These are phyloP conservation scores for Aphanomyces stellatus DNA, from an alignment of 352 stramenopile genomes.

Conservation along the genomic window DNA sequence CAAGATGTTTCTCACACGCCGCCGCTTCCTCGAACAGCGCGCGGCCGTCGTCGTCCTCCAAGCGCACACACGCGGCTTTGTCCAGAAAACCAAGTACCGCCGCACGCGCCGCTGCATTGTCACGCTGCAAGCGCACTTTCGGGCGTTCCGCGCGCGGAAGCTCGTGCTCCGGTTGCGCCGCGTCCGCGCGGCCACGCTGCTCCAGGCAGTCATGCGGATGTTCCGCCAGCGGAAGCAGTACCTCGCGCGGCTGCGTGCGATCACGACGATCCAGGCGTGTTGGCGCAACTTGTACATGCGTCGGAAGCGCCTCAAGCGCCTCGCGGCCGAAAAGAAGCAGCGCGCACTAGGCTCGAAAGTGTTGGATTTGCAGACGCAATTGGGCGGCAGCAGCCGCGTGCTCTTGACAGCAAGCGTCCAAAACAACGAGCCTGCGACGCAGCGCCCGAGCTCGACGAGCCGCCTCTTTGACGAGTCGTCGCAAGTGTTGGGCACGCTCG, in stretches of 20 bases:
- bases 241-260: slow-evolving; percentile 38
- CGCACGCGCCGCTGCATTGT: slow-evolving; percentile 41
- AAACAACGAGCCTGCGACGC: background rate
- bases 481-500: slow-evolving; percentile 78
- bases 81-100: slow-evolving; percentile 46
- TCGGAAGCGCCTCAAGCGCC: slow-evolving; percentile 62
- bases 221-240: slow-evolving; percentile 47
- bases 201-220: slow-evolving; percentile 61
- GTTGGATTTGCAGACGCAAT: slow-evolving; percentile 52
- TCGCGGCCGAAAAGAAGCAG: slow-evolving; percentile 77
- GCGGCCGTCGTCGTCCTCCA: slow-evolving; percentile 46
- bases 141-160: slow-evolving; percentile 47
- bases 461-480: slow-evolving; percentile 78
- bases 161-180: slow-evolving; percentile 62
- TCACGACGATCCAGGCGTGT: slow-evolving; percentile 57
- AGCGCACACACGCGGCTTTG: slow-evolving; percentile 66
- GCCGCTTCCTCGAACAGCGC: slow-evolving; percentile 41
- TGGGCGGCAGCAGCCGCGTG: slow-evolving; percentile 32
- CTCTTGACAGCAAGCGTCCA: background rate
- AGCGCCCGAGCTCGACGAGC: slow-evolving; percentile 23
- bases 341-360: slow-evolving; percentile 66
- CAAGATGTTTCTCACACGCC: slow-evolving; percentile 49
- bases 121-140: slow-evolving; percentile 49
- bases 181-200: slow-evolving; percentile 63
- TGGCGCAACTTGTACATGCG: slow-evolving; percentile 69